Evolutionary conservation across 768 basidiomycete species (phyloP).

Genomic region (Calvatia gigantea): DNA sequence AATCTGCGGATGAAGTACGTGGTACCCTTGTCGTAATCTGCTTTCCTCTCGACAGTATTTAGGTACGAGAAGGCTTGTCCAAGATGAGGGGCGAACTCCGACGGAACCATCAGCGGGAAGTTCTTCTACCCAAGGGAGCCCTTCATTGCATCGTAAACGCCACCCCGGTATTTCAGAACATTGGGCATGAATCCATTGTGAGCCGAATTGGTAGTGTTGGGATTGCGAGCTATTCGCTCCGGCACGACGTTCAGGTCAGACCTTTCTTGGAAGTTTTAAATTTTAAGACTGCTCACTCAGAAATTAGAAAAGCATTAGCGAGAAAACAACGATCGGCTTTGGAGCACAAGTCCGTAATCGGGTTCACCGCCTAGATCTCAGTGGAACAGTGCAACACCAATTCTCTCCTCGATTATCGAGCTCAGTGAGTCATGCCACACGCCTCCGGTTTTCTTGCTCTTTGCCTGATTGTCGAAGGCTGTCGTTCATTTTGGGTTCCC

Average conservation of each 20-base stretch:
- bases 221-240: conserved; percentile 7
- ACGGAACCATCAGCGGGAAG: conserved; percentile 32
- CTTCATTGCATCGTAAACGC: conserved; percentile 46
- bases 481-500: conserved; percentile 38
- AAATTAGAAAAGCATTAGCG: conserved; percentile 43
- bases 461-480: conserved; percentile 25
- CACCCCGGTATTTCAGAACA: conserved; percentile 21
- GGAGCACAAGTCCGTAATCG: conserved; percentile 23
- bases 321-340: conserved; percentile 40
- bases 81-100: conserved; percentile 34
- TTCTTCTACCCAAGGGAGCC: conserved; percentile 42
- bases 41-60: neutral
- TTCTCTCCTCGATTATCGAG: conserved; percentile 60
- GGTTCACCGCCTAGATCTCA: conserved; percentile 36
- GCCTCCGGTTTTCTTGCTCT: neutral
- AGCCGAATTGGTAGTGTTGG: conserved; percentile 2
- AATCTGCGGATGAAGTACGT: conserved; percentile 45
- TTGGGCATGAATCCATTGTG: neutral
- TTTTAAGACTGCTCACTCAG: neutral
- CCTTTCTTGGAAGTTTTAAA: neutral
- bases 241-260: conserved; percentile 14
- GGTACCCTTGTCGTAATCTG: neutral
- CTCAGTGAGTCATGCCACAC: conserved; percentile 32
- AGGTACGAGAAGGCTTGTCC: conserved; percentile 46
- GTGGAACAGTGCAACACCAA: conserved; percentile 75